Base-by-base conservation (phyloP, 192 early-diverging fungal species). In the Anaeromyces robustus region DNA sequence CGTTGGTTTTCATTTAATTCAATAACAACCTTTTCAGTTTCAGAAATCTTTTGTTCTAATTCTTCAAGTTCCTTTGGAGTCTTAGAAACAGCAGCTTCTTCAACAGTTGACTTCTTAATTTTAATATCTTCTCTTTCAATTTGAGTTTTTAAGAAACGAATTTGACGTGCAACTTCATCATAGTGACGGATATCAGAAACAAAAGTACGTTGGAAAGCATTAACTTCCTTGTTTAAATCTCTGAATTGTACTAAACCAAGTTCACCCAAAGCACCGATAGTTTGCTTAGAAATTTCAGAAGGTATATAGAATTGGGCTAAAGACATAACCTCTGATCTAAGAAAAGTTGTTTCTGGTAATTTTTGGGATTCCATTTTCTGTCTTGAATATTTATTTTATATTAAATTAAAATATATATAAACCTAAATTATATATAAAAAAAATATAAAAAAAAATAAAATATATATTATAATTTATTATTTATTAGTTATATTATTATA, bases 101-200 rank as follows among this genome's bases (percentile, higher is more conserved):
- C 68, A 39, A 29, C 80, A 19, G 29, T 30, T 28, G 12, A 30
- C 19, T 41, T 43, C 19, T 86, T 86, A 29, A 92, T 80, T 28
- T 85, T 84, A 80, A 99, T 90, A 14, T 90, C 92, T 22, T 88
- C 90, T 83, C 94, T 94, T 77, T 93, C 90, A 79, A 96, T 89
- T 83, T 98, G 95, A 19, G 82, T 78, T 59, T 88, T 86, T 37
- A 80, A 37, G 78, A 80, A 80, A 94, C 97, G 94, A 78, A 96
- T 87, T 81, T 94, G 95, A 80, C 98, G 92, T 85, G 98, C 96
- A 91, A 99, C 94, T 85, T 99, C 98, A 84, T 99, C 96, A 31
- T 97, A 90, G 52, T 96, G 92, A 82, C 96, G 92, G 84, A 99
- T 97, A 85, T 98, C 95, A 79, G 88, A 92, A 29, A 98, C 98